Base-by-base conservation (phyloP, 345 rosid species). In the Arabis alpina region DNA sequence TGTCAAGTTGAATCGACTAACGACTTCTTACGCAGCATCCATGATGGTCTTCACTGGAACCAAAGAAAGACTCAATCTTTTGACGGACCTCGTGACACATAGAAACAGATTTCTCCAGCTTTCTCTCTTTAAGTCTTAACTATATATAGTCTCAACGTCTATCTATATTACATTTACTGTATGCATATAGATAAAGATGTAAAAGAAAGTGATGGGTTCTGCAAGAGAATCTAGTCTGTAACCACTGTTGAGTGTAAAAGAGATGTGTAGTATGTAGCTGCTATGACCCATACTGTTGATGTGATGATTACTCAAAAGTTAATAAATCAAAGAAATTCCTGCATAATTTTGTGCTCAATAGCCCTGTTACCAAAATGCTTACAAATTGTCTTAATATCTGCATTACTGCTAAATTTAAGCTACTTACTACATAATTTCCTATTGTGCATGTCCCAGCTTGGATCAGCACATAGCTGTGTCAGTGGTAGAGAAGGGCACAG, bases 41-140 rank as follows among this genome's bases (percentile, higher is more conserved):
- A 90, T 0, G 98, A 95, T 0, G 97, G 97, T 54, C 98, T 95
- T 53, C 98, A 95, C 75, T 95, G 99, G 99, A 95, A 95, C 76
- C 70, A 79, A 67, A 84, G 99, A 75, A 88, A 87, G 85, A 80
- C 83, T 4, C 98, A 95, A 74, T 86, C 91, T n/a, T 82, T 77
- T 27, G 96, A 95, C 41, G 96, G 97, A 32, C 98, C 96, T 37
- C 80, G 47, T 32, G 91, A 81, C 4, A 23, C 55, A 16, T 77
- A 59, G 57, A 14, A 72, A 41, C 36, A 58, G 4, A 48, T 54
- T 71, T 24, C 11, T 44, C 47, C n/a, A 13, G 10, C 23, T 43
- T 53, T 51, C 27, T 60, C 28, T 45, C 25, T 40, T 48, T 52
- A 36, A 32, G 10, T 59, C 10, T 32, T 56, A 40, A 64, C 57